These are phyloP conservation scores for Polychaeton citri DNA, from an alignment of 2,329 filamentous ascomycete genomes.

Conservation along the genomic window DNA sequence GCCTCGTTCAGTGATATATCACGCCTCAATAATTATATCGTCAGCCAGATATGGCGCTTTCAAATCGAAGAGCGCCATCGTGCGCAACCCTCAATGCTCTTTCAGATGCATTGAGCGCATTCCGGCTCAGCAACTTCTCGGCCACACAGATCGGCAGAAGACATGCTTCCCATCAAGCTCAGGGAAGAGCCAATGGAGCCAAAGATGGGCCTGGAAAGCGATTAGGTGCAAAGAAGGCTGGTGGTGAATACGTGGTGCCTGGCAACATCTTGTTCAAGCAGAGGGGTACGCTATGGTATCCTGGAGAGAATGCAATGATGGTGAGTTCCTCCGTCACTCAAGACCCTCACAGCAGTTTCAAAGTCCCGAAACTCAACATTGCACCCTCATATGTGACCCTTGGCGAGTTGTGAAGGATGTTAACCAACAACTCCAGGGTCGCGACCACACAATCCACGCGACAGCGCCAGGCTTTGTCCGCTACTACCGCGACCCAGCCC, in stretches of 20 bases:
- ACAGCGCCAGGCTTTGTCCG: slow-evolving; percentile 80
- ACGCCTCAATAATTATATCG: too few species aligned
- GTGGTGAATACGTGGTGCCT: slow-evolving; percentile 84
- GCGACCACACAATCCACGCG: slow-evolving; percentile 92
- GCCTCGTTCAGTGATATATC: too few species aligned
- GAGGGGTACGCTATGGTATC: slow-evolving; percentile 84
- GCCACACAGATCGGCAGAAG: slow-evolving; percentile 24
- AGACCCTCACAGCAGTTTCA: too few species aligned
- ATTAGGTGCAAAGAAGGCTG: slow-evolving; percentile 83
- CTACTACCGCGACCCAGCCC: slow-evolving; percentile 80
- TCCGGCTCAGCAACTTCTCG: slow-evolving; percentile 14
- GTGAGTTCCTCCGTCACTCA: too few species aligned
- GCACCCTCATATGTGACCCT: too few species aligned
- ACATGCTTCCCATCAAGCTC: slow-evolving; percentile 50
- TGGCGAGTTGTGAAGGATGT: too few species aligned
- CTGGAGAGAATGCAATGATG: slow-evolving; percentile 90
- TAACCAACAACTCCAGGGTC: too few species aligned
- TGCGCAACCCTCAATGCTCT: slow-evolving; percentile 14
- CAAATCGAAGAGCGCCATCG: slow-evolving; percentile 13
- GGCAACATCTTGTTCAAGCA: slow-evolving; percentile 98
- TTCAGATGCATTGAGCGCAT: slow-evolving; percentile 16
- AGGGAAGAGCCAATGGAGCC: slow-evolving; percentile 56
- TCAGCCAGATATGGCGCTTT: slow-evolving; percentile 5
- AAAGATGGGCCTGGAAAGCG: slow-evolving; percentile 69
- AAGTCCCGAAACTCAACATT: too few species aligned